Evolutionary conservation across 345 rosid species (phyloP).

Genomic region (Euphorbia lathyris): DNA sequence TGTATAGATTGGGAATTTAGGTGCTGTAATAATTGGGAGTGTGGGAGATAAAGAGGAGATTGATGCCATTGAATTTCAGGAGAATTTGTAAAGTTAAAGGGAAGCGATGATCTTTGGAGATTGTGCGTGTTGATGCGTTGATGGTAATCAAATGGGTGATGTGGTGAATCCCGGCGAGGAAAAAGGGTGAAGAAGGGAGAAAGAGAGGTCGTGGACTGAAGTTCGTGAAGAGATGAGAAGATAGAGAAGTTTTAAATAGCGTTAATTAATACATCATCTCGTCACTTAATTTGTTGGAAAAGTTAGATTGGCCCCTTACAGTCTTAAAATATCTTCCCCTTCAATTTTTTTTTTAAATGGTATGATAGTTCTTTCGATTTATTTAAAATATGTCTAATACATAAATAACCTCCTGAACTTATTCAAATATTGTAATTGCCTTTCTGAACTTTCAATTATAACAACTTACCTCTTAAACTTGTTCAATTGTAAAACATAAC

Average conservation of each 20-base stretch:
- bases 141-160: background rate
- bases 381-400: no score
- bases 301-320: no score
- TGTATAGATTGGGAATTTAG: conserved; percentile 9
- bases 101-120: background rate
- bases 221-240: conserved; percentile 16
- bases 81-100: background rate
- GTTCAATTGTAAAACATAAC: no score
- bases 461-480: no score
- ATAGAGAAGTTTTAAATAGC: background rate
- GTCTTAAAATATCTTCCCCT: no score
- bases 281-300: no score
- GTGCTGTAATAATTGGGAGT: conserved; percentile 13
- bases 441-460: no score
- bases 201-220: conserved; percentile 21
- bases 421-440: no score
- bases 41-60: conserved; percentile 22
- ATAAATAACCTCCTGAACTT: no score
- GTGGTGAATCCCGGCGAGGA: conserved; percentile 21
- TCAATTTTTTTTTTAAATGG: no score
- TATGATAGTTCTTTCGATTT: no score
- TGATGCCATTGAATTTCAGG: conserved; percentile 35
- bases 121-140: background rate
- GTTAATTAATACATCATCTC: no score
- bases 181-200: conserved; percentile 14